Evolutionary conservation across 73 alveolate genomes (phyloP).

Genomic region (Tetrahymena elliotti): DNA sequence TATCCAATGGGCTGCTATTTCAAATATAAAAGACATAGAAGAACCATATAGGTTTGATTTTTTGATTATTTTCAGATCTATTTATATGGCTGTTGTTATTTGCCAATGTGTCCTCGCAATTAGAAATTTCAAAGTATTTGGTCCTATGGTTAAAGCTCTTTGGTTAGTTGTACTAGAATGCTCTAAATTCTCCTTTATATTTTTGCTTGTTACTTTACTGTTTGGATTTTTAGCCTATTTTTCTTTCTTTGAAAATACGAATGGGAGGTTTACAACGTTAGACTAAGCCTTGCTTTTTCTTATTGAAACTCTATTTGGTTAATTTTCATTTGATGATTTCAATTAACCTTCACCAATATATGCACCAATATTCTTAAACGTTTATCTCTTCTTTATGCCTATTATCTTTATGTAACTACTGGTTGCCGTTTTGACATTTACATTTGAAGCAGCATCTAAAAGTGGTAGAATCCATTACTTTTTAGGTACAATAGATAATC

Average conservation of each 20-base stretch:
- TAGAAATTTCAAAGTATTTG: neutral
- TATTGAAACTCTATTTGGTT: neutral
- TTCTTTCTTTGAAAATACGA: neutral
- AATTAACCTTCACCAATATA: neutral
- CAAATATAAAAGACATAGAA: neutral
- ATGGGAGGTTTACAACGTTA: neutral
- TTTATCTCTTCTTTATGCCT: neutral
- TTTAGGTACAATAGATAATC: neutral
- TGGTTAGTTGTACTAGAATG: neutral
- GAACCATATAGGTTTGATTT: neutral
- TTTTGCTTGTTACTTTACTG: neutral
- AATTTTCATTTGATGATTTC: neutral
- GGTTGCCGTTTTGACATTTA: neutral
- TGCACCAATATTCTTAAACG: neutral
- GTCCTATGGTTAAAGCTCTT: neutral
- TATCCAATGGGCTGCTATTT: neutral
- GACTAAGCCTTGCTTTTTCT: neutral
- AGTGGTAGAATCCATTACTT: neutral
- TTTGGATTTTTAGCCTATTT: neutral
- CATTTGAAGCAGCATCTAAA: neutral
- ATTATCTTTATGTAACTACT: neutral
- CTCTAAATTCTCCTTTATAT: neutral
- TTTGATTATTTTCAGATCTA: neutral
- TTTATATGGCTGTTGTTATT: neutral
- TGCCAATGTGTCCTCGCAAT: neutral